These are phyloP conservation scores for Acacia crassicarpa DNA, from an alignment of 306 rosid species.

Conservation along the genomic window DNA sequence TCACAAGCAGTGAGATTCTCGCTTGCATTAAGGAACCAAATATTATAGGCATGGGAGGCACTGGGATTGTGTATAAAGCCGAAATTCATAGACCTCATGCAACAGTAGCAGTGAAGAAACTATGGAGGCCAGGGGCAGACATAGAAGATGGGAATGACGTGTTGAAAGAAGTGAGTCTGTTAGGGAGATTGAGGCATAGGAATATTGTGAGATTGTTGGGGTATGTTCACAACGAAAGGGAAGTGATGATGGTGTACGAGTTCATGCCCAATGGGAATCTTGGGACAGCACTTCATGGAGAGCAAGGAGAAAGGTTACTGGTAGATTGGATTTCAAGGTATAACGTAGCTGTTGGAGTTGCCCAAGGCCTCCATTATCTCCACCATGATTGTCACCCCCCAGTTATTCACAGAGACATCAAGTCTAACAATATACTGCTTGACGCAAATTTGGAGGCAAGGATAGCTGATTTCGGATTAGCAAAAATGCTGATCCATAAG, in stretches of 20 bases:
- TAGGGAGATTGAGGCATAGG: constrained; percentile 86
- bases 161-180: constrained; percentile 71
- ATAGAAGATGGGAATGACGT: constrained; percentile 58
- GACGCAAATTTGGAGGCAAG: constrained; percentile 77
- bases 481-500: constrained; percentile 75
- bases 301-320: constrained; percentile 54
- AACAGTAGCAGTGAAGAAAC: constrained; percentile 82
- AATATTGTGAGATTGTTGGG: constrained; percentile 82
- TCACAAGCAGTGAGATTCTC: constrained; percentile 75
- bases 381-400: constrained; percentile 91
- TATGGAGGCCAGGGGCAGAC: constrained; percentile 62
- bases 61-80: constrained; percentile 88
- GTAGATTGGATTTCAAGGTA: constrained; percentile 92
- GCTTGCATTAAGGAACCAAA: constrained; percentile 70
- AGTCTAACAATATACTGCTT: constrained; percentile 88
- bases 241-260: constrained; percentile 77
- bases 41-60: constrained; percentile 77
- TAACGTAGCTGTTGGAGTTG: constrained; percentile 83
- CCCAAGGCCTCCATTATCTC: constrained; percentile 81
- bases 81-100: constrained; percentile 65
- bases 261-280: constrained; percentile 89
- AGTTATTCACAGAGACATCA: constrained; percentile 80
- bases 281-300: constrained; percentile 78
- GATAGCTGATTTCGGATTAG: constrained; percentile 94
- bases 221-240: constrained; percentile 73